Base-by-base conservation (phyloP, 768 basidiomycete species). In the Tulasnella sp. region DNA sequence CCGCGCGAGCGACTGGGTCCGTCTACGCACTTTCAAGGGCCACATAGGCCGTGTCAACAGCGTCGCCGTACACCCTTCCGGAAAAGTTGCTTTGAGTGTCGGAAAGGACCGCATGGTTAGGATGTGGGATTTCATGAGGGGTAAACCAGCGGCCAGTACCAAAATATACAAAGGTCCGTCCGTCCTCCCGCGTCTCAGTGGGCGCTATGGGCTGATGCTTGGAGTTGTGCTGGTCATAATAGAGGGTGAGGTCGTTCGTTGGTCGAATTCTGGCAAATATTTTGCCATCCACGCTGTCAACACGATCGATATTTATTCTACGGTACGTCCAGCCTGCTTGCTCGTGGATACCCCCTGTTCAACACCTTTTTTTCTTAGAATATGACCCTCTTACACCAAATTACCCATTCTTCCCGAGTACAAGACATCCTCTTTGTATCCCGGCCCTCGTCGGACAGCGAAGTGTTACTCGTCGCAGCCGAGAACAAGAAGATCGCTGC, bases 61-160 rank as follows among this genome's bases (percentile, higher is more conserved):
- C 32, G 78, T 96, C 35, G 87, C 89, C 2, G 82, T 97, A 2
- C 96, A 99, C 65, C 94, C 91, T 0, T 85, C 87, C 0, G 89
- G 93, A 5, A 87, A 97, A 64, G 79, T 97, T 15, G 93, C 84
- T 0, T 69, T 99, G 37, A 90, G 83, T 60, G 91, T 97, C 0
- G 94, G 96, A 6, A 84, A 82, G 64, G 96, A 98, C 65, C 76
- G 78, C 62, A 88, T 86, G 2, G 62, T 98, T 58, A 78, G 92
- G 40, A 96, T 99, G 93, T 99, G 96, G 96, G 96, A 99, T 73
- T 73, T 99, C 48, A 93, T 97, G 88, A 74, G 93, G 42, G 94
- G 94, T 0, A 84, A 85, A 67, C 88, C 89, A 3, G 80, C 80
- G 9, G 90, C 89, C 6, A 90, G 91, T 67, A 84, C 80, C 43